Evolutionary conservation across 306 rosid genomes (phyloP).

Genomic region (Gastrolobium bilobum): DNA sequence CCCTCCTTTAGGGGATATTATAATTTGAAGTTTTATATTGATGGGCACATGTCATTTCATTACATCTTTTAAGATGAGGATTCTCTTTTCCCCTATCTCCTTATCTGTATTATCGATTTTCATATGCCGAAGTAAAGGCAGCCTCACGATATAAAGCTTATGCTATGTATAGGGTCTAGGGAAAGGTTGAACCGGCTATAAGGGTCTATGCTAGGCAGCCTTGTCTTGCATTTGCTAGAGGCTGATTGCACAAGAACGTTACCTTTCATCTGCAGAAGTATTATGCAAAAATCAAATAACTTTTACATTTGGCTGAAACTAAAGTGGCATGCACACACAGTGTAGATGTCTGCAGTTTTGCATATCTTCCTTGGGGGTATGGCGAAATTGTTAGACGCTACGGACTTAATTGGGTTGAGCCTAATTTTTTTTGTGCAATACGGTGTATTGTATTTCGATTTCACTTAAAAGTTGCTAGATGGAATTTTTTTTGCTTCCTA

Average conservation of each 20-base stretch:
- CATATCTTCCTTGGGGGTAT: not conserved
- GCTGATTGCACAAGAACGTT: not conserved
- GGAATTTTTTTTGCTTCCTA: no score
- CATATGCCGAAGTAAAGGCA: not conserved
- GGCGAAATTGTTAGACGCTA: no score
- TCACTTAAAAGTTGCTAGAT: no score
- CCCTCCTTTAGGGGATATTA: constrained; percentile 9
- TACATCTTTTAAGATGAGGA: constrained; percentile 3
- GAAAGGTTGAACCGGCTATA: constrained; percentile 10
- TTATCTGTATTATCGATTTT: not conserved
- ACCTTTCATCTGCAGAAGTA: constrained; percentile 1
- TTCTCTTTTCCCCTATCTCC: not conserved
- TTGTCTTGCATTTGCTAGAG: constrained; percentile 9
- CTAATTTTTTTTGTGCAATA: no score
- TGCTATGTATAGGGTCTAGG: not conserved
- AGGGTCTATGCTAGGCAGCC: not conserved
- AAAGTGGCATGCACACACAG: not conserved
- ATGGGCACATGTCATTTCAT: constrained; percentile 25
- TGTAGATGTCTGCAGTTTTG: constrained; percentile 11
- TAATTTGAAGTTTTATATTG: constrained; percentile 33
- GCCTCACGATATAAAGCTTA: not conserved
- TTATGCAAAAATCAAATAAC: not conserved
- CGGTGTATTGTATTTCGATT: no score
- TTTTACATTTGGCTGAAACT: constrained; percentile 7
- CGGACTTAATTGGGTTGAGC: no score